A percentile compares a stretch with the other conserved stretches of the same genome.
Evolutionary conservation across 2,329 filamentous ascomycete genomes (phyloP).

Genomic region (Colletotrichum eremochloae): DNA sequence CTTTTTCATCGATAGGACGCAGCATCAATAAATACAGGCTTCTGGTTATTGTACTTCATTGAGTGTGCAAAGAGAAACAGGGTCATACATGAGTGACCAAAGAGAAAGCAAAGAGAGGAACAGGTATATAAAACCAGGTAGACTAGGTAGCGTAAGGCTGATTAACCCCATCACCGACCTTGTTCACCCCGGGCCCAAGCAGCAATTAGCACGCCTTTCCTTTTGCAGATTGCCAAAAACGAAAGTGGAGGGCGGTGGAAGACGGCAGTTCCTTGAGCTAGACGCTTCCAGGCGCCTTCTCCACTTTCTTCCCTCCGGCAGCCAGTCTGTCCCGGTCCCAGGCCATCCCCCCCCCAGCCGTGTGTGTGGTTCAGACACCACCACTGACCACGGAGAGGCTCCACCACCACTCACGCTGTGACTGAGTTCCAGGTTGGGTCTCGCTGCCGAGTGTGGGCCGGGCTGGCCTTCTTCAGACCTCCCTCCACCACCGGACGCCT

Average conservation of each 20-base stretch:
- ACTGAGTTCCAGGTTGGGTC: conserved; percentile 9
- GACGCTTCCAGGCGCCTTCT: background rate
- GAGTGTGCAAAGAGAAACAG: background rate
- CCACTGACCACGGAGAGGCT: conserved; percentile 3
- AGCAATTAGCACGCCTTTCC: conserved; percentile 31
- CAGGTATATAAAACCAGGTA: background rate
- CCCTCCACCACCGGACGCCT: conserved; percentile 38
- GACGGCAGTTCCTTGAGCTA: conserved; percentile 20
- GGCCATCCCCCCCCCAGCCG: conserved; percentile 5
- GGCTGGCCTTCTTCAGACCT: conserved; percentile 26
- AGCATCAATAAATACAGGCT: background rate
- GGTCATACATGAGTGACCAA: background rate
- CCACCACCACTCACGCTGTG: conserved; percentile 15
- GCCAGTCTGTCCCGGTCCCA: conserved; percentile 13
- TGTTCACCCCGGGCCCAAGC: background rate
- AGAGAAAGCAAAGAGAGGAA: background rate
- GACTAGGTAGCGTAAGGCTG: background rate
- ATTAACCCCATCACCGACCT: background rate
- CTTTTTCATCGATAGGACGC: no score
- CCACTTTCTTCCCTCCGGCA: conserved; percentile 19
- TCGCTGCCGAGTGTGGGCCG: conserved; percentile 4
- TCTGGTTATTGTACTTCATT: background rate
- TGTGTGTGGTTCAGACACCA: background rate
- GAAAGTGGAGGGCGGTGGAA: conserved; percentile 15
- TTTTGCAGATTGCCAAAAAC: conserved; percentile 23